These are phyloP conservation scores for Clonostachys rosea DNA, from an alignment of 2,329 filamentous ascomycete genomes.

Conservation along the genomic window DNA sequence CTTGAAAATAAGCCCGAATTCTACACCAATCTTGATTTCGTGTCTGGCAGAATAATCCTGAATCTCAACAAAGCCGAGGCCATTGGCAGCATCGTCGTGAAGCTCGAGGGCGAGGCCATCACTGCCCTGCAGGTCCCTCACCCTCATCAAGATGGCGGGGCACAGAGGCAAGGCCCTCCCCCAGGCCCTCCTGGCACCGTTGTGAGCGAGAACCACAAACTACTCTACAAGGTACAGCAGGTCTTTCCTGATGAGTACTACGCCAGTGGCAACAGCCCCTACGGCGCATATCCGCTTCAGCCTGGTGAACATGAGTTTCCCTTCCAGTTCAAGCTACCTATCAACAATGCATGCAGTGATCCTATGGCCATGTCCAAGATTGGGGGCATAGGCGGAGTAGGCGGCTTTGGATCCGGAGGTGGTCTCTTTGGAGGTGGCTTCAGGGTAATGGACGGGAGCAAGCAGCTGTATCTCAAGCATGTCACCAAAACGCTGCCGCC, in stretches of 20 bases:
- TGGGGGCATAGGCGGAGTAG: constrained; percentile 46
- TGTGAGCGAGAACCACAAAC: constrained; percentile 60
- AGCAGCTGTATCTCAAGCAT: constrained; percentile 62
- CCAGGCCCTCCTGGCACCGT: constrained; percentile 32
- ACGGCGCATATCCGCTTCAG: constrained; percentile 53
- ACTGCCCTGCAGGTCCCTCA: constrained; percentile 56
- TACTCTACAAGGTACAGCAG: constrained; percentile 69
- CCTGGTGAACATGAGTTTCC: constrained; percentile 71
- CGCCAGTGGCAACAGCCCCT: constrained; percentile 29
- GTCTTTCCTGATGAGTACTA: constrained; percentile 62
- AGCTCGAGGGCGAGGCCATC: constrained; percentile 75
- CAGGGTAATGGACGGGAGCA: constrained; percentile 58
- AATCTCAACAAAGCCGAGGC: constrained; percentile 61
- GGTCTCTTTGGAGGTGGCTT: constrained; percentile 47
- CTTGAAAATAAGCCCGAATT: constrained; percentile 65
- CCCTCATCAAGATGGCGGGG: constrained; percentile 35
- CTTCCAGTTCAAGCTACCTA: constrained; percentile 72
- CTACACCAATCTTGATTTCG: constrained; percentile 75
- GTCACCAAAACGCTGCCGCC: constrained; percentile 85
- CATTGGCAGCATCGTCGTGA: constrained; percentile 71
- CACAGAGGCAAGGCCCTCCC: constrained; percentile 11
- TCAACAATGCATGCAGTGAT: constrained; percentile 69
- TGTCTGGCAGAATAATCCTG: constrained; percentile 58
- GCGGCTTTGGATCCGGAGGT: constrained; percentile 39
- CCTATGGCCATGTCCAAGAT: constrained; percentile 46